Base-by-base conservation (phyloP, 352 stramenopile species). In the Globisporangium iwayamae region DNA sequence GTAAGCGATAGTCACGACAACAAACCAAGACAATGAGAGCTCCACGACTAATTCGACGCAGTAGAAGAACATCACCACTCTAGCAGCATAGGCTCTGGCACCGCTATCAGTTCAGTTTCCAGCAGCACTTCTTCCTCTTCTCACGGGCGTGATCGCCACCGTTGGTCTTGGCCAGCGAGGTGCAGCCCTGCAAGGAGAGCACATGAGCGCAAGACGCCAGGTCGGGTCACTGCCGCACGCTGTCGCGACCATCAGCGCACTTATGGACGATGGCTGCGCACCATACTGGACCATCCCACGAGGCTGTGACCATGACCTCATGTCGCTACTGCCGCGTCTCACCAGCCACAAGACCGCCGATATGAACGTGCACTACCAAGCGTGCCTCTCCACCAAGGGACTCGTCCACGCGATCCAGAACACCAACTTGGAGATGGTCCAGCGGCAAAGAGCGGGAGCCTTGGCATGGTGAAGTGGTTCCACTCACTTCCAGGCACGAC, bases 391-490 rank as follows among this genome's bases (percentile, higher is more conserved):
- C 54, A 60, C 34, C 54, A 20, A 50, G 10, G 41, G 13, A 18
- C 25, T 62, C 22, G 1, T 34, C 16, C 2, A 7, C 8, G 39
- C 28, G 3, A 9, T 48, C 4, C 0, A 11, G 18, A 53, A 30
- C 41, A 45, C 18, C n/a, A 36, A 63, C 46, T 2, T 63, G 6
- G 43, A 50, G 30, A 63, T 56, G 16, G 45, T 63, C 11, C 30
- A 63, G 28, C 56, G 57, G 57, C 57, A 2, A 22, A 14, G 2
- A 54, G 34, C 2, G 46, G 32, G 10, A 22, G 34, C 30, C 45
- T 63, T 5, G 30, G 56, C 18, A 32, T 48, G n/a, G 32, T 63
- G 3, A 10, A 50, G n/a, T 63, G 57, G 20, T n/a, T 32, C 14
- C 46, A 52, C 46, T 52, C 25, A 20, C 8, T 52, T 43, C 16